Evolutionary conservation across 495 filamentous ascomycete genomes (phyloP).

Genomic region (Penicillium angulare): DNA sequence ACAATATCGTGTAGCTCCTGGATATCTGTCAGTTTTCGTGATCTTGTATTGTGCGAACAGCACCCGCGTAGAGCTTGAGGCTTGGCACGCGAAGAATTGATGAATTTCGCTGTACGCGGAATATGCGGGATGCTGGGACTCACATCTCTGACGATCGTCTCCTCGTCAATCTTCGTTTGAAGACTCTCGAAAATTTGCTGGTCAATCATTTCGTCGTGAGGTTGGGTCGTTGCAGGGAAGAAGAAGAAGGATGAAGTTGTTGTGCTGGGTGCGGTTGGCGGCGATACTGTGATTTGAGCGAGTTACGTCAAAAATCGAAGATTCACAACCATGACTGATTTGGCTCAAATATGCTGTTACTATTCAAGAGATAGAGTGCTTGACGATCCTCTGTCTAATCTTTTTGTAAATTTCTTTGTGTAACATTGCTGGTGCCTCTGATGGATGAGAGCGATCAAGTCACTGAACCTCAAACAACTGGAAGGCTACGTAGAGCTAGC

Average conservation of each 20-base stretch:
- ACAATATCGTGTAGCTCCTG: constrained; percentile 77
- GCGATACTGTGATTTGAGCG: constrained; percentile 13
- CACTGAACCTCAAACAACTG: too few relatives aligned
- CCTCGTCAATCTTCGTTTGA: constrained; percentile 87
- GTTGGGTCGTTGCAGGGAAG: neutral
- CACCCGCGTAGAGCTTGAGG: constrained; percentile 12
- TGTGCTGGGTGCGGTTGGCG: constrained; percentile 2
- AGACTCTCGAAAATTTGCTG: constrained; percentile 83
- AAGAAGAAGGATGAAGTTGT: constrained; percentile 7
- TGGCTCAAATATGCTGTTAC: neutral
- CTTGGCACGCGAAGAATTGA: constrained; percentile 27
- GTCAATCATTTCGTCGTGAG: constrained; percentile 57
- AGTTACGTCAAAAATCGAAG: constrained; percentile 23
- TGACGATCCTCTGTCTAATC: too few relatives aligned
- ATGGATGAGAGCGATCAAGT: too few relatives aligned
- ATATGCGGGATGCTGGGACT: constrained; percentile 20
- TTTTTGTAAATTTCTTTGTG: too few relatives aligned
- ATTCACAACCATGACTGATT: neutral
- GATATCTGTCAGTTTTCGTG: constrained; percentile 8
- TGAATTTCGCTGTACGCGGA: constrained; percentile 13
- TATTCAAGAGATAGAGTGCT: neutral
- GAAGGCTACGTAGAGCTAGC: too few relatives aligned
- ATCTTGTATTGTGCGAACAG: constrained; percentile 6
- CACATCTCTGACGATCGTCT: constrained; percentile 74
- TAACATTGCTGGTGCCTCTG: too few relatives aligned